phyloP scores from a whole-genome alignment of 2,329 filamentous ascomycete species.

The Aureobasidium sp. region DNA sequence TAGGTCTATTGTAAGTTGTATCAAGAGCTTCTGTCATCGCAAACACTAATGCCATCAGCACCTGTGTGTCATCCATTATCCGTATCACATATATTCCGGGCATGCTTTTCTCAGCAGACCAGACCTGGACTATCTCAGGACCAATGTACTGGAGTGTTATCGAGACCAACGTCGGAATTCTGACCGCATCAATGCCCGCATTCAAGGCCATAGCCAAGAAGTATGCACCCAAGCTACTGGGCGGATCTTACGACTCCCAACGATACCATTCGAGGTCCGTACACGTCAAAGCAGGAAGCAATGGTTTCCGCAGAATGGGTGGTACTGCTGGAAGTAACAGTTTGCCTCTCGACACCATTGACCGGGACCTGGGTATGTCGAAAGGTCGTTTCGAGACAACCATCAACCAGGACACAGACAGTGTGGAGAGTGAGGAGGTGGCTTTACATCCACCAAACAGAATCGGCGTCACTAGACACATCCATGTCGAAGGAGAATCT shows the following conservation, averaged over 20 bases:
- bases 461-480: background rate
- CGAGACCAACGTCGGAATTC: slow-evolving; percentile 32
- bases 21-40: background rate
- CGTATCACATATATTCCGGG: slow-evolving; percentile 6
- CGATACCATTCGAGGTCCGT: background rate
- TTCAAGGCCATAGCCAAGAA: slow-evolving; percentile 31
- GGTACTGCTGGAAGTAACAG: background rate
- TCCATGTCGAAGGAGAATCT: slow-evolving; percentile 9
- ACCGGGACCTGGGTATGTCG: slow-evolving; percentile 4
- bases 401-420: background rate
- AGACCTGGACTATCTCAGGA: slow-evolving; percentile 3
- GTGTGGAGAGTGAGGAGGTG: background rate
- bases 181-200: slow-evolving; percentile 32
- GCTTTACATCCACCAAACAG: slow-evolving; percentile 5
- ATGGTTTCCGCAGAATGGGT: slow-evolving; percentile 1
- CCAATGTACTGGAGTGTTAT: slow-evolving; percentile 27
- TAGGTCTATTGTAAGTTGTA: background rate
- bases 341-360: slow-evolving; percentile 2
- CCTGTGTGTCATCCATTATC: slow-evolving; percentile 3
- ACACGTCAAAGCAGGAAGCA: slow-evolving; percentile 1
- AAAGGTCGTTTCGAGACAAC: slow-evolving; percentile 2
- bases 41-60: background rate
- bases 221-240: slow-evolving; percentile 29
- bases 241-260: background rate
- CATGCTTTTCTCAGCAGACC: slow-evolving; percentile 7